A percentile compares a stretch with the other conserved stretches of the same genome.
Evolutionary conservation across 805 yeast species (phyloP).

Genomic region (Metschnikowia cubensis): DNA sequence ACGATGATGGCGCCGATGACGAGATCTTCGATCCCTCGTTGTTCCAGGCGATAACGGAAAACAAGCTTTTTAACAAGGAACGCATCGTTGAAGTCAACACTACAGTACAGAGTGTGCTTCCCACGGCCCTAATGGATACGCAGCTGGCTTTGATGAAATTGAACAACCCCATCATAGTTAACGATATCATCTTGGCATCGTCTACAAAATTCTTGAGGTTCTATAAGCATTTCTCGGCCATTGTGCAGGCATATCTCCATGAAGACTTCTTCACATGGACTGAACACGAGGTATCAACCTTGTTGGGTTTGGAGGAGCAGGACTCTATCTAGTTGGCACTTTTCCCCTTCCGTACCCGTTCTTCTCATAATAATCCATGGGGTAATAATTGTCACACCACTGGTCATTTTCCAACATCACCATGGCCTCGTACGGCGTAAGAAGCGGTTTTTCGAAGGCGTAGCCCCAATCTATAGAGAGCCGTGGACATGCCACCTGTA

Average conservation of each 20-base stretch:
- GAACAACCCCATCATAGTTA: conserved; percentile 60
- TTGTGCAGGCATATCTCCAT: conserved; percentile 35
- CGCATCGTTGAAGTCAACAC: conserved; percentile 41
- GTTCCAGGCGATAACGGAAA: conserved; percentile 63
- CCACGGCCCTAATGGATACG: conserved; percentile 56
- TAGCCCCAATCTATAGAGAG: conserved; percentile 98
- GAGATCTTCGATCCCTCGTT: conserved; percentile 56
- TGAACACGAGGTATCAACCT: conserved; percentile 57
- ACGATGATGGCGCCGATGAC: conserved; percentile 56
- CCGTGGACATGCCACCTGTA: conserved; percentile 97
- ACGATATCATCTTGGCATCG: conserved; percentile 49
- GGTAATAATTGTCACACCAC: conserved; percentile 67
- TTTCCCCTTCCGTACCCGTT: conserved; percentile 92
- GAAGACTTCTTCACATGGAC: conserved; percentile 47
- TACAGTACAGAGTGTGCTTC: conserved; percentile 49
- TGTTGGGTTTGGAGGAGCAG: conserved; percentile 57
- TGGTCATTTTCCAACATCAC: conserved; percentile 74
- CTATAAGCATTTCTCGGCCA: conserved; percentile 36
- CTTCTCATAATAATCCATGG: conserved; percentile 91
- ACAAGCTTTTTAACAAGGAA: conserved; percentile 48
- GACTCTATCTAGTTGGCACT: conserved; percentile 39
- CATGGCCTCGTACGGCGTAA: conserved; percentile 96
- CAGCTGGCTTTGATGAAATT: conserved; percentile 56
- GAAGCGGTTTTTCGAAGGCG: conserved; percentile 85
- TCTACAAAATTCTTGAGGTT: conserved; percentile 48